Percentiles rank a stretch among this genome's conserved stretches.
Evolutionary conservation across 73 alveolate species (phyloP).

Genomic region (Paramecium biaurelia): DNA sequence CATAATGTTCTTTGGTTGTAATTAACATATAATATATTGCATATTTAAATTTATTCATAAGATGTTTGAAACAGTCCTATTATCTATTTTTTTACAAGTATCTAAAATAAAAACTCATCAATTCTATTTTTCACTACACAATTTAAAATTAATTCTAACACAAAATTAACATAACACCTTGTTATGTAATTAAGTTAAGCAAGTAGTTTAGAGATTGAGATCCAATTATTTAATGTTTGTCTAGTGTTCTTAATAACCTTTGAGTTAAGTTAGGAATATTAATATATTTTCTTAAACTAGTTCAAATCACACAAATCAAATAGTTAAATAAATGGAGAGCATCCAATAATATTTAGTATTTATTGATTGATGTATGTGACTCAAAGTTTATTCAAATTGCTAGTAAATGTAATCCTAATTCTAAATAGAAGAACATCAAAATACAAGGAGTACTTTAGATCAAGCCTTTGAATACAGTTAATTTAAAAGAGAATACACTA

Average conservation of each 20-base stretch:
- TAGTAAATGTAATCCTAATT: too few relatives aligned
- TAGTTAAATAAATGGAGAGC: background rate
- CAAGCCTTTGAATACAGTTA: too few relatives aligned
- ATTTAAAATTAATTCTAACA: background rate
- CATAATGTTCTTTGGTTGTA: background rate
- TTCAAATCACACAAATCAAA: background rate
- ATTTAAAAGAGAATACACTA: too few relatives aligned
- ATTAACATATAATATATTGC: slow-evolving; percentile 8
- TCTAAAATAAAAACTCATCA: background rate
- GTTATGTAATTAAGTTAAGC: background rate
- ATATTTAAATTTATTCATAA: background rate
- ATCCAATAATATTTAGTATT: too few relatives aligned
- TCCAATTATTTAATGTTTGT: too few relatives aligned
- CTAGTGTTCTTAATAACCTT: too few relatives aligned
- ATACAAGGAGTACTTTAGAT: too few relatives aligned
- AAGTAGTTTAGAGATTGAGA: too few relatives aligned
- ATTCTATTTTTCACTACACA: background rate
- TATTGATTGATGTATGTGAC: background rate
- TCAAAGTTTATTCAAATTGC: background rate
- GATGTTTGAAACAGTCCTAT: background rate
- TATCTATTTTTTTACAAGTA: background rate
- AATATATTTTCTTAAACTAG: background rate
- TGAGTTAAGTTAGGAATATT: background rate
- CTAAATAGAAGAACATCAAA: too few relatives aligned
- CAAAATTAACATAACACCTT: too few relatives aligned